These are phyloP conservation scores for Yarrowia sp. DNA, from an alignment of 805 yeast genomes.

Conservation along the genomic window DNA sequence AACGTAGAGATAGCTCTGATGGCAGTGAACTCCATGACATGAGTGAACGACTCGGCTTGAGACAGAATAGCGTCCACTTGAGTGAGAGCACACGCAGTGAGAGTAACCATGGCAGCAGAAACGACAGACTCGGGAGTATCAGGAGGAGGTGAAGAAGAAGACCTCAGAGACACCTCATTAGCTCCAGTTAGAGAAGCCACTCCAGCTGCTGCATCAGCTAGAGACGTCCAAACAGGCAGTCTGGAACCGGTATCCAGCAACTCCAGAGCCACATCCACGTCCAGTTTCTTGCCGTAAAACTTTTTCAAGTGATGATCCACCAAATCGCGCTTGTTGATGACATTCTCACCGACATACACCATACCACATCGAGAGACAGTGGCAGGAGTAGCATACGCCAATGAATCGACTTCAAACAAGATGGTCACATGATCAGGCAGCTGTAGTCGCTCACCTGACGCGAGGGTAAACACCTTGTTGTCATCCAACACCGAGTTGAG, in stretches of 20 bases:
- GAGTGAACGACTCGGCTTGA: slow-evolving; percentile 41
- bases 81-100: neutral
- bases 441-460: slow-evolving; percentile 81
- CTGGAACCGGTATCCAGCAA: neutral
- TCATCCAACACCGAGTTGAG: slow-evolving; percentile 90
- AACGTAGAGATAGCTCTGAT: slow-evolving; percentile 44
- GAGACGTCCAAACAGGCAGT: neutral
- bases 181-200: neutral
- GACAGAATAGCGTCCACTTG: slow-evolving; percentile 34
- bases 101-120: neutral
- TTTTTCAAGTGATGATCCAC: slow-evolving; percentile 33
- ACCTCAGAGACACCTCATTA: neutral
- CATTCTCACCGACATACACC: slow-evolving; percentile 59
- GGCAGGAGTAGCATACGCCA: slow-evolving; percentile 77
- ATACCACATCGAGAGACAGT: slow-evolving; percentile 92
- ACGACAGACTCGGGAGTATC: neutral
- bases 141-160: neutral
- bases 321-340: slow-evolving; percentile 34
- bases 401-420: slow-evolving; percentile 70
- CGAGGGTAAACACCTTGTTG: slow-evolving; percentile 72
- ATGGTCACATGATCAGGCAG: slow-evolving; percentile 63
- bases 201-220: neutral
- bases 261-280: neutral
- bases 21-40: slow-evolving; percentile 52
- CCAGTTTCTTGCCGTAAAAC: neutral